Evolutionary conservation across 2,329 filamentous ascomycete genomes (phyloP), one percentile per base, ranked within the genome.

Genomic region (Tetracladium maxilliforme): DNA sequence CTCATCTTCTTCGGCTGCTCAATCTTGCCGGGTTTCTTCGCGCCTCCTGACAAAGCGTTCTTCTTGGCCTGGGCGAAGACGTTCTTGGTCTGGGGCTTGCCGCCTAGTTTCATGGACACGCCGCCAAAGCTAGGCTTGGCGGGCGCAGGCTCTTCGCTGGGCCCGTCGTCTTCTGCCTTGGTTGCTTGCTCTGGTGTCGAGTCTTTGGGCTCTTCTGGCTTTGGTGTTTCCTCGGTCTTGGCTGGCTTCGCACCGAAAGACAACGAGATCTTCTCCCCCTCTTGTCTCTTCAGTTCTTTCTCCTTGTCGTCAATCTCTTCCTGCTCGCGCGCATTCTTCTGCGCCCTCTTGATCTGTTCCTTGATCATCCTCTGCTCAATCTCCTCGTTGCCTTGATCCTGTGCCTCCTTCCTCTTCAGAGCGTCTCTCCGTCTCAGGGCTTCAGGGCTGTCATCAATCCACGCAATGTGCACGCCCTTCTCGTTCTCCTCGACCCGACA

Each of bases 371-470:
- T 70, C 50, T 87, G 77, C 52, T 95, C 86, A 24, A 83, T 55
- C 51, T 92, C 81, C 46, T 95, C 87, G 38, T 94, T 86, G 3
- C 84, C 83, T 38, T 80, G 81, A 40, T 94, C 86, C 49, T 86
- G 74, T 28, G 79, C 68, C 48, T 94, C 86, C 48, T 83, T 87
- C 44, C 76, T 73, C 37, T 75, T 60, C 24, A 94, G 61, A 14
- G 82, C 82, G 36, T 94, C 87, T 33, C 81, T 70, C 25, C 86
- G 58, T 38, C 70, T 63, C 35, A 95, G 53, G 2, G 84, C 82
- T 28, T 93, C 87, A 0, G 84, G 82, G 18, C 77, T 86, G 40
- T 87, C 83, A 43, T 98, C 87, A 30, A 94, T 75, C 81, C 86
- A 98, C 2, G 77, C 64, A 27, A 98, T 73, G 41, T 84, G 78